These are phyloP conservation scores for Starmerella sp. DNA, from an alignment of 805 yeast species.

Conservation along the genomic window DNA sequence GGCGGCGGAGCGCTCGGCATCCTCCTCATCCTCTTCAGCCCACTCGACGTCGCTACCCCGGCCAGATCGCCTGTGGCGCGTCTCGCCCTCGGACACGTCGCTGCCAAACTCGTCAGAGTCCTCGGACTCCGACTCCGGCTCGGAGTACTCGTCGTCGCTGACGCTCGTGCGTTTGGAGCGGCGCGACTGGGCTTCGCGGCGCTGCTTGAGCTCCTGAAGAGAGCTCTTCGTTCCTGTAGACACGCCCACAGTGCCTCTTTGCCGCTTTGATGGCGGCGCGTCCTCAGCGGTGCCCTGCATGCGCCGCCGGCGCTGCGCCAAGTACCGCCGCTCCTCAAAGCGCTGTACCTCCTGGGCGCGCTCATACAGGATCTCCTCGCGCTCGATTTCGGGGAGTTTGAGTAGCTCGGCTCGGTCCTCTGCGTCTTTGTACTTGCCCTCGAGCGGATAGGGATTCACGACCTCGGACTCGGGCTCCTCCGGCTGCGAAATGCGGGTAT, in stretches of 20 bases:
- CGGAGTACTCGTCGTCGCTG: slow-evolving; percentile 35
- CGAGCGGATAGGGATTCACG: slow-evolving; percentile 79
- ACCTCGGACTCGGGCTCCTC: slow-evolving; percentile 19
- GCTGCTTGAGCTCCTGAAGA: slow-evolving; percentile 64
- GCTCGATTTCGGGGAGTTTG: slow-evolving; percentile 76
- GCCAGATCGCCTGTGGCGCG: slow-evolving; percentile 24
- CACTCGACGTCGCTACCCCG: slow-evolving; percentile 37
- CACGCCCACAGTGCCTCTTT: slow-evolving; percentile 33
- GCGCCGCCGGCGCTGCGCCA: slow-evolving; percentile 55
- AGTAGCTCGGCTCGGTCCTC: slow-evolving; percentile 49
- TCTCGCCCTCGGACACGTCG: slow-evolving; percentile 33
- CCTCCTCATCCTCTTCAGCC: slow-evolving; percentile 33
- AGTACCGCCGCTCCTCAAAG: slow-evolving; percentile 68
- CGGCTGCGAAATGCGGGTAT: slow-evolving; percentile 6
- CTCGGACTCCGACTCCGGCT: slow-evolving; percentile 14
- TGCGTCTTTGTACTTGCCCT: slow-evolving; percentile 80
- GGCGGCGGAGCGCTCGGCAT: slow-evolving; percentile 23
- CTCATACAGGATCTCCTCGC: slow-evolving; percentile 84
- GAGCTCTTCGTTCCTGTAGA: slow-evolving; percentile 38
- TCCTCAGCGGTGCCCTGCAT: slow-evolving; percentile 21
- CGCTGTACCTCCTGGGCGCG: slow-evolving; percentile 87
- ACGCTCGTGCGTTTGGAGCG: slow-evolving; percentile 3
- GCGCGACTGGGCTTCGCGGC: slow-evolving; percentile 27
- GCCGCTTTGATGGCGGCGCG: slow-evolving; percentile 21
- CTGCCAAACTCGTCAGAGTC: slow-evolving; percentile 31